Conservation (phyloP, 768 basidiomycete species). For the Pleurotus sapidus region DNA sequence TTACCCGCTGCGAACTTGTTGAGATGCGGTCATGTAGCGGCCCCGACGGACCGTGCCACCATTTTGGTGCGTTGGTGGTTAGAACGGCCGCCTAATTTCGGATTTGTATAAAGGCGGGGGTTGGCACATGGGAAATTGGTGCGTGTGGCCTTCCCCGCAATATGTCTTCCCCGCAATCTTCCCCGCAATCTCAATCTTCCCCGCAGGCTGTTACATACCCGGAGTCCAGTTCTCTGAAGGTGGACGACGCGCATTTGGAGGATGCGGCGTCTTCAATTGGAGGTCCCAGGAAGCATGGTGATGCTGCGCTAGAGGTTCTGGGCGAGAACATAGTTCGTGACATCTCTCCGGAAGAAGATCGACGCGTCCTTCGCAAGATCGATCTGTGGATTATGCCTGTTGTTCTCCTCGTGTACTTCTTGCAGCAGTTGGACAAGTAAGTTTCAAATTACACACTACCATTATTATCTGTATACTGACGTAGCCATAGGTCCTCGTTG, state of each 20-base stretch:
- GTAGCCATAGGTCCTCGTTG: slow-evolving; percentile 33
- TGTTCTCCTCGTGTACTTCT: slow-evolving; percentile 36
- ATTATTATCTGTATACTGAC: not conserved
- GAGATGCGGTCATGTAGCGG: not conserved
- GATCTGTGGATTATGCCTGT: slow-evolving; percentile 37
- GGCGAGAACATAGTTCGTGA: slow-evolving; percentile 20
- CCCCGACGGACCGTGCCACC: not conserved
- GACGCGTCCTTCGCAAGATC: slow-evolving; percentile 32
- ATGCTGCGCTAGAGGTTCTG: slow-evolving; percentile 28
- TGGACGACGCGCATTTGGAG: not conserved
- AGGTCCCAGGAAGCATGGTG: slow-evolving; percentile 15
- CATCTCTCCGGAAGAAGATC: slow-evolving; percentile 28
- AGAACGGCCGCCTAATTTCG: not conserved
- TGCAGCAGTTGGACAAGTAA: slow-evolving; percentile 44
- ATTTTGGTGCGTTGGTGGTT: not conserved
- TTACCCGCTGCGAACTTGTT: not conserved
- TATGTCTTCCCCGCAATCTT: not conserved
- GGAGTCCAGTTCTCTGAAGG: not conserved
- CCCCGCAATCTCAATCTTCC: not conserved
- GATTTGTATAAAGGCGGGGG: not conserved
- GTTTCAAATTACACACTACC: slow-evolving; percentile 7
- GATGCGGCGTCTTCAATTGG: not conserved
- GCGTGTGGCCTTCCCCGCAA: not conserved
- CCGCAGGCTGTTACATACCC: not conserved
- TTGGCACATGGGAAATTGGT: not conserved